Conservation (phyloP, 2,329 filamentous ascomycete genomes). For the Colletotrichum euphorbiae region DNA sequence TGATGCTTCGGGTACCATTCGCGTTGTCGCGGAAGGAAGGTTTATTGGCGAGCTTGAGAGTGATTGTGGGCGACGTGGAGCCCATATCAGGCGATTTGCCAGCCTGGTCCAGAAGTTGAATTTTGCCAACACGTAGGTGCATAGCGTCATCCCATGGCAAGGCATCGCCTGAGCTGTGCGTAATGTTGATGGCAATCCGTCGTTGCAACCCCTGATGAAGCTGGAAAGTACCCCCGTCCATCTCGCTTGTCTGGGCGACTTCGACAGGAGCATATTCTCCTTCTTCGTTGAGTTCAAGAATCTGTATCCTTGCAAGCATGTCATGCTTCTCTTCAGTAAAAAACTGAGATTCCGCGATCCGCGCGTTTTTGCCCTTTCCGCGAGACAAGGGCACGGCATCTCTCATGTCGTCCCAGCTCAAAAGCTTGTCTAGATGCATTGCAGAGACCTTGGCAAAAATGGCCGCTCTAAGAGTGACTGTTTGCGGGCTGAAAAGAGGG, state of each 20-base stretch:
- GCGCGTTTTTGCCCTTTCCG: constrained; percentile 63
- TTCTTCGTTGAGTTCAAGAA: constrained; percentile 90
- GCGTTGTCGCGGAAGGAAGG: constrained; percentile 86
- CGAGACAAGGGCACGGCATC: constrained; percentile 75
- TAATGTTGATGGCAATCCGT: constrained; percentile 87
- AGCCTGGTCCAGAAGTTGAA: constrained; percentile 85
- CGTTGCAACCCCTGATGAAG: constrained; percentile 94
- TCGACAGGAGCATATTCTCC: constrained; percentile 94
- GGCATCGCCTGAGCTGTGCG: constrained; percentile 88
- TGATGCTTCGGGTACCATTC: constrained; percentile 90
- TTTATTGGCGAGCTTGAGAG: constrained; percentile 80
- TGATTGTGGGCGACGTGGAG: constrained; percentile 77
- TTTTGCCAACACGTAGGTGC: constrained; percentile 80
- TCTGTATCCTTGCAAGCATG: constrained; percentile 86
- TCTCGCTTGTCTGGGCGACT: constrained; percentile 84
- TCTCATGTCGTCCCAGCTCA: constrained; percentile 99
- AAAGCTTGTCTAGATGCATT: constrained; percentile 95
- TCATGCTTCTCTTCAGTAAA: constrained; percentile 95
- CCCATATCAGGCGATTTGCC: constrained; percentile 87
- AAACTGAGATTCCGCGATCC: constrained; percentile 92
- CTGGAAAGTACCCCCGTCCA: constrained; percentile 92
- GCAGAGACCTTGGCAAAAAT: constrained; percentile 91
- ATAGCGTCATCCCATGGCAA: constrained; percentile 90
- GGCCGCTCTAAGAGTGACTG: constrained; percentile 83
- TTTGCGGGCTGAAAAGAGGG: constrained; percentile 79